Evolutionary conservation across 495 filamentous ascomycete species (phyloP).

Genomic region (Tirmania nivea): DNA sequence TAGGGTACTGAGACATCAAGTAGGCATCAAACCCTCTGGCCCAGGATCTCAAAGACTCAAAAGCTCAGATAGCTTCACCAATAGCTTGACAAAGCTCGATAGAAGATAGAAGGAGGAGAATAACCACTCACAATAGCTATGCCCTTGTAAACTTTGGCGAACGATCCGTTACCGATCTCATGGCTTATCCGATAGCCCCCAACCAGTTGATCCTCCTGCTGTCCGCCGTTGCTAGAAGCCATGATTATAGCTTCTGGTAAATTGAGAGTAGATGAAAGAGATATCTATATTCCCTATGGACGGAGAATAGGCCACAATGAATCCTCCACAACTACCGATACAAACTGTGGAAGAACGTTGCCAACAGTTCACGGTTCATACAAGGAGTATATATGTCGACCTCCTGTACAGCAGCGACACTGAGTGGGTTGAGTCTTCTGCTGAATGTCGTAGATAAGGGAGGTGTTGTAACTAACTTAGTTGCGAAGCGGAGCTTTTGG

Average conservation of each 20-base stretch:
- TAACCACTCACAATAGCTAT: conserved; percentile 14
- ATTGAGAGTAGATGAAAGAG: too few relatives aligned
- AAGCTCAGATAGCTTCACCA: conserved; percentile 1
- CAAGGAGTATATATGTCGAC: background rate
- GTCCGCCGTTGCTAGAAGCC: conserved; percentile 11
- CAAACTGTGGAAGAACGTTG: background rate
- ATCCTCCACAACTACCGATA: background rate
- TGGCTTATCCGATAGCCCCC: conserved; percentile 15
- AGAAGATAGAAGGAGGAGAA: background rate
- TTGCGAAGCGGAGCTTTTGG: too few relatives aligned
- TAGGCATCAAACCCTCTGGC: too few relatives aligned
- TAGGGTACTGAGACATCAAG: too few relatives aligned
- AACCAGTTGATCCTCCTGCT: conserved; percentile 13
- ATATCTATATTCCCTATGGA: too few relatives aligned
- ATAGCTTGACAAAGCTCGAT: background rate
- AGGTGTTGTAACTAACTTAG: too few relatives aligned
- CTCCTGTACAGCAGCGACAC: too few relatives aligned
- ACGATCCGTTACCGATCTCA: conserved; percentile 19
- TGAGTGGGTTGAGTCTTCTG: too few relatives aligned
- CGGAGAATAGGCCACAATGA: too few relatives aligned
- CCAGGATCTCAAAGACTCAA: background rate
- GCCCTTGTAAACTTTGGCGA: conserved; percentile 17
- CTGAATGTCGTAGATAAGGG: too few relatives aligned
- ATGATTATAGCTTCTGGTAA: conserved; percentile 1
- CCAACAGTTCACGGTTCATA: background rate